These are phyloP conservation scores for Malus sieversii DNA, from an alignment of 306 rosid species.

Conservation along the genomic window DNA sequence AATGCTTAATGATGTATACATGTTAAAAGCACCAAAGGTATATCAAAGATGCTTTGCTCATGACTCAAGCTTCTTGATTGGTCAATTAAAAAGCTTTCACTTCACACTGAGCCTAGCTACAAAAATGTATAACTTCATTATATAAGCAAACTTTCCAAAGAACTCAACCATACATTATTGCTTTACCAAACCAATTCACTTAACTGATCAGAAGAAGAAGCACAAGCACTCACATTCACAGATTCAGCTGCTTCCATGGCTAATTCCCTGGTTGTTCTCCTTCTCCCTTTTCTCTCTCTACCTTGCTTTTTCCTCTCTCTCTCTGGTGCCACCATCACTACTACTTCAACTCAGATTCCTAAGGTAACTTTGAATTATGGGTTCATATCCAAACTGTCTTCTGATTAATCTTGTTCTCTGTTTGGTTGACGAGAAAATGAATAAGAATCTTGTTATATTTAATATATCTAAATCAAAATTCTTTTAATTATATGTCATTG, in stretches of 20 bases:
- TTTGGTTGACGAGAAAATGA: constrained; percentile 3
- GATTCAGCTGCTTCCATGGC: constrained; percentile 35
- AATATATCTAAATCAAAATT: not conserved
- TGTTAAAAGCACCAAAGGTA: constrained; percentile 4
- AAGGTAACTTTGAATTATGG: constrained; percentile 43
- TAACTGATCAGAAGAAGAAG: not conserved
- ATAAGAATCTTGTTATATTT: not conserved
- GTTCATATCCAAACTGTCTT: not conserved
- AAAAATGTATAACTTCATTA: constrained; percentile 21
- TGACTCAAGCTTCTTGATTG: constrained; percentile 20
- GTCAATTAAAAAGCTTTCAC: constrained; percentile 5
- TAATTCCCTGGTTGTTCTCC: constrained; percentile 26
- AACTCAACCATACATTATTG: not conserved
- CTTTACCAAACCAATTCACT: not conserved
- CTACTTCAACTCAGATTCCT: constrained; percentile 39
- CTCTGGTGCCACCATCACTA: constrained; percentile 16
- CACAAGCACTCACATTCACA: not conserved
- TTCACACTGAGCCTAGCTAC: constrained; percentile 25
- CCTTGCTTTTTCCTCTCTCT: constrained; percentile 29
- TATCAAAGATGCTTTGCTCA: constrained; percentile 25
- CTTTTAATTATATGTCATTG: not conserved
- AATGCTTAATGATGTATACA: not conserved
- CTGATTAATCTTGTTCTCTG: not conserved
- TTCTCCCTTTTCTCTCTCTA: constrained; percentile 25
- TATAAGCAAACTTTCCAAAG: not conserved